Percentiles rank a stretch among this genome's conserved stretches.
phyloP scores from a whole-genome alignment of 208 protist species.

The Naegleria lovaniensis region DNA sequence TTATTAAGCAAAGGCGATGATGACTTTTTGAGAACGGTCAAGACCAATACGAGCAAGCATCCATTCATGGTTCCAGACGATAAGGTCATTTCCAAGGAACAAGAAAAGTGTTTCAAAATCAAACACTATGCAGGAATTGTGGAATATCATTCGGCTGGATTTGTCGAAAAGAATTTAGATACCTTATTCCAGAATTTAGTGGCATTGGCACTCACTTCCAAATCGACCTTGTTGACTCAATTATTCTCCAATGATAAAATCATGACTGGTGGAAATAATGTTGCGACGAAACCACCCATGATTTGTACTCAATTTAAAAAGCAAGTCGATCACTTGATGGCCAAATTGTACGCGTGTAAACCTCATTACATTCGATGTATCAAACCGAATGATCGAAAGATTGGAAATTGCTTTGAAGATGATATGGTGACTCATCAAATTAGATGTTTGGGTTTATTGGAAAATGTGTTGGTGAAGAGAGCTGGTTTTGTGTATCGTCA shows the following conservation, averaged over 20 bases:
- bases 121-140: slow-evolving; percentile 91
- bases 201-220: background rate
- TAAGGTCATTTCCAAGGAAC: slow-evolving; percentile 48
- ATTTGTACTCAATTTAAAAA: slow-evolving; percentile 81
- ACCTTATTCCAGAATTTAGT: slow-evolving; percentile 47
- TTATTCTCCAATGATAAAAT: slow-evolving; percentile 40
- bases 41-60: background rate
- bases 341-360: slow-evolving; percentile 70
- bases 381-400: slow-evolving; percentile 85
- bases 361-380: slow-evolving; percentile 90
- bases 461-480: slow-evolving; percentile 80
- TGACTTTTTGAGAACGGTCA: slow-evolving; percentile 24
- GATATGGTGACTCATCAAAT: slow-evolving; percentile 73
- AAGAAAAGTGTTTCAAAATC: slow-evolving; percentile 53
- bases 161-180: slow-evolving; percentile 87
- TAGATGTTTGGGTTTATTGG: slow-evolving; percentile 16
- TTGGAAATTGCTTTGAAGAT: slow-evolving; percentile 63
- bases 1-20: slow-evolving; percentile 25
- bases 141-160: slow-evolving; percentile 76
- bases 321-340: slow-evolving; percentile 70
- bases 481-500: slow-evolving; percentile 84
- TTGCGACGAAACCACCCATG: slow-evolving; percentile 56
- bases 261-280: background rate
- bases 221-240: background rate
- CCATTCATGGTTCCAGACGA: background rate